phyloP scores from a whole-genome alignment of 75 land plant genomes.

The Azolla pinnata region DNA sequence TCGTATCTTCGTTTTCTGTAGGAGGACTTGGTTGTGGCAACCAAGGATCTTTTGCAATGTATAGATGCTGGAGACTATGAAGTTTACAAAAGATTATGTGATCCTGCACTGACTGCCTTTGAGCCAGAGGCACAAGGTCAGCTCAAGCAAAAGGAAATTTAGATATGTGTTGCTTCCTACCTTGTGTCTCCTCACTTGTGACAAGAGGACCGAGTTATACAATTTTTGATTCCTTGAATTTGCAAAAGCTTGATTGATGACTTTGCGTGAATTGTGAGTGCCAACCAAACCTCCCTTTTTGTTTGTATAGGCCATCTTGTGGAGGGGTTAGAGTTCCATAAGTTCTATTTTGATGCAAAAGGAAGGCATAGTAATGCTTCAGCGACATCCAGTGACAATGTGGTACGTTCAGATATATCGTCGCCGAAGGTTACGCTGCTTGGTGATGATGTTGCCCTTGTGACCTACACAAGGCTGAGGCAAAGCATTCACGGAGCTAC shows the following conservation, averaged over 20 bases:
- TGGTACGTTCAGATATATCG: slow-evolving; percentile 16
- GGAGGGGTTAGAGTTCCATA: slow-evolving; percentile 27
- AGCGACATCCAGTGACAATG: no score
- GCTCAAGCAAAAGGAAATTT: no score
- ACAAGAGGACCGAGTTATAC: no score
- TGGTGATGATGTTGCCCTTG: slow-evolving; percentile 14
- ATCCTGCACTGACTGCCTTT: slow-evolving; percentile 24
- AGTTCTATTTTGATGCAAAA: slow-evolving; percentile 18
- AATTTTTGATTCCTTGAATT: no score
- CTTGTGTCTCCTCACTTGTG: no score
- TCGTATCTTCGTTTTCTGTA: neutral
- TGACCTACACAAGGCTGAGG: slow-evolving; percentile 13
- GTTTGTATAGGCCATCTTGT: slow-evolving; percentile 30
- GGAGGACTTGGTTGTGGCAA: slow-evolving; percentile 23
- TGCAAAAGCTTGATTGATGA: no score
- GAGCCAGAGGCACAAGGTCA: slow-evolving; percentile 31
- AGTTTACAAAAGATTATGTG: slow-evolving; percentile 25
- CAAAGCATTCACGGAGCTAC: slow-evolving; percentile 2
- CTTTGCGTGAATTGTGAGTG: no score
- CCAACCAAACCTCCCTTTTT: no score
- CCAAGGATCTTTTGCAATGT: slow-evolving; percentile 23
- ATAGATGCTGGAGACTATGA: slow-evolving; percentile 25
- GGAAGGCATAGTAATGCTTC: neutral
- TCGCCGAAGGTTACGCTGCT: slow-evolving; percentile 20
- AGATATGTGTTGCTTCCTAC: no score